phyloP scores from a whole-genome alignment of 768 basidiomycete species.

The Suillus clintonianus region DNA sequence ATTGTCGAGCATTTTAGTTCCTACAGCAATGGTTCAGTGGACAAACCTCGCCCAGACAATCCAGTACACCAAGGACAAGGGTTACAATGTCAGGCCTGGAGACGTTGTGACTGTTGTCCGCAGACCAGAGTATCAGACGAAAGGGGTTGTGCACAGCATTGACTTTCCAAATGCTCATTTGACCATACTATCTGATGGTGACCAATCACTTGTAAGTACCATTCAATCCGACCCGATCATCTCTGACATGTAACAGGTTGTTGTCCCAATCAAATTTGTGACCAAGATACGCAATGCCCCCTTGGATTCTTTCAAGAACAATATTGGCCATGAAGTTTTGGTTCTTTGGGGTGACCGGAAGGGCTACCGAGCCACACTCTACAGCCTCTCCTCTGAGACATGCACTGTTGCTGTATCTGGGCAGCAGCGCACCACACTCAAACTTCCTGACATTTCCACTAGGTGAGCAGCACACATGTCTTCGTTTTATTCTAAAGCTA shows the following conservation, averaged over 20 bases:
- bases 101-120: background rate
- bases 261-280: background rate
- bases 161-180: background rate
- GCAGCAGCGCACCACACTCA: background rate
- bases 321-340: background rate
- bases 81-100: background rate
- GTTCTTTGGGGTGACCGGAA: background rate
- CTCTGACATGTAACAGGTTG: background rate
- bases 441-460: background rate
- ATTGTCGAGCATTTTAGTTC: background rate
- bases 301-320: background rate
- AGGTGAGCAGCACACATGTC: background rate
- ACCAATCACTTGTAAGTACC: background rate
- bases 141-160: background rate
- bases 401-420: background rate
- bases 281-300: background rate
- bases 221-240: background rate
- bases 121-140: background rate
- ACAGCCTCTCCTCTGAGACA: background rate
- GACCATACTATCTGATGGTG: background rate
- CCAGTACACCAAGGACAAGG: background rate
- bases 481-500: too few species aligned
- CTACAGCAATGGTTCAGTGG: background rate
- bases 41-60: background rate
- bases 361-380: background rate